Conservation (phyloP, 2,329 filamentous ascomycete genomes). For the Penicillium aurantiogriseum region DNA sequence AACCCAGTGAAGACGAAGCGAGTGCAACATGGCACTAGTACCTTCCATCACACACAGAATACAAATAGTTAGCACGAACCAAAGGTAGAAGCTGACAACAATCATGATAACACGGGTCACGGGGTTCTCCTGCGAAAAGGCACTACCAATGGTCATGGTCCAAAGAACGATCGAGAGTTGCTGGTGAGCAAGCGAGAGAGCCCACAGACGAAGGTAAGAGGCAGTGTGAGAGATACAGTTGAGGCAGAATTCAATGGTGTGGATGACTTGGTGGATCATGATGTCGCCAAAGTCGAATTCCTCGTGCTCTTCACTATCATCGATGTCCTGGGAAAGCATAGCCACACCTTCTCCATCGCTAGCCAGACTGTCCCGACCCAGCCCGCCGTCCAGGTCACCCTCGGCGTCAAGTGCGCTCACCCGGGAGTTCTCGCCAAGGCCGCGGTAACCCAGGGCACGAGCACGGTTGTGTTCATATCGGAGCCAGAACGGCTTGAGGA, state of each 20-base stretch:
- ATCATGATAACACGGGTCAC: slow-evolving; percentile 73
- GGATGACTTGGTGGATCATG: slow-evolving; percentile 99
- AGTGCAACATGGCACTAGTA: slow-evolving; percentile 93
- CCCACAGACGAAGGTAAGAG: slow-evolving; percentile 98
- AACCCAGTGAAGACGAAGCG: slow-evolving; percentile 88
- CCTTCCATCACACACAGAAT: slow-evolving; percentile 94
- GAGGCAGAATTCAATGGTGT: slow-evolving; percentile 98
- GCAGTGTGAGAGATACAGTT: slow-evolving; percentile 99
- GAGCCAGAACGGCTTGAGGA: slow-evolving; percentile 94
- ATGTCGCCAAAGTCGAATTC: slow-evolving; percentile 97
- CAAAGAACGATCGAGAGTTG: slow-evolving; percentile 95
- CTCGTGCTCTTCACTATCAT: slow-evolving; percentile 74
- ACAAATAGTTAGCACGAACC: slow-evolving; percentile 79
- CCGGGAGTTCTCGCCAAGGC: slow-evolving; percentile 82
- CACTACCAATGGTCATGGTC: slow-evolving; percentile 86
- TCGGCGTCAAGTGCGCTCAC: slow-evolving; percentile 90
- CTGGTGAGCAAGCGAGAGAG: slow-evolving; percentile 93
- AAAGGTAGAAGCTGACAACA: slow-evolving; percentile 78
- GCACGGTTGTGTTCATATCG: slow-evolving; percentile 90
- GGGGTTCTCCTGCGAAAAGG: slow-evolving; percentile 64
- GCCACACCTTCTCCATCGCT: slow-evolving; percentile 79
- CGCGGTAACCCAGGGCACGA: slow-evolving; percentile 83
- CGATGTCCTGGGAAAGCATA: slow-evolving; percentile 84
- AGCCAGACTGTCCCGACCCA: slow-evolving; percentile 65
- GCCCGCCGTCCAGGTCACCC: slow-evolving; percentile 65